Base-by-base conservation (phyloP, 257 asterid species). In the Anisodus tanguticus region DNA sequence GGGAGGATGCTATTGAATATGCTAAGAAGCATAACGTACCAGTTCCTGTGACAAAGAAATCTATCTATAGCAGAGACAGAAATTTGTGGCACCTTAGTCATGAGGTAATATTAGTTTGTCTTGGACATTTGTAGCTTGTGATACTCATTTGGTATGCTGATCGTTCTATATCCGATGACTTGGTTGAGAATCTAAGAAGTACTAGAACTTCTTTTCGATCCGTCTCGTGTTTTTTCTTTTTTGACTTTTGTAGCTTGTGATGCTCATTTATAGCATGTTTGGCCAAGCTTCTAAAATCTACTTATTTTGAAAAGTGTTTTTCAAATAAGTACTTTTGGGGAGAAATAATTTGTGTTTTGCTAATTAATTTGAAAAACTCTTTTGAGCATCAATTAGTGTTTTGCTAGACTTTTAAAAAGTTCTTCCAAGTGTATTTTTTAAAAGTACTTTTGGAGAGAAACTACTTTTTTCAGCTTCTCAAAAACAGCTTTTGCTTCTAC, bases 81-180 rank as follows among this genome's bases (percentile, higher is more conserved):
- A 96, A 96, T 87, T 89, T 96, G 76, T 94, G 99, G 98, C 99
- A 96, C 83, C 97, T 96, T 83, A 96, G 99, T 86, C 98, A 96
- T 83, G 99, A 96, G 98, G 97, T 94, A 91, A 80, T 66, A 10
- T 12, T 49, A 3, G 9, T 69, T 51, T 26, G 37, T 78, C 5
- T 64, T 17, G 66, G 6, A 22, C 35, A 13, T 74, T 59, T 10
- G 79, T 53, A 51, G 84, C 69, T 67, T 83, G 47, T 13, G 63
- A 13, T 76, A 51, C 60, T 76, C 81, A 8, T 76, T 35, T 26
- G 13, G 2, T 76, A 26, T 51, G 81, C 64, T 26, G 64, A 53
- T 71, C 4, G 39, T 71, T 8, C 79, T 45, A 43, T n/a, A 43
- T 71, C 79, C 17, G 4, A 22, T 71, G 57, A 41, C 79, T n/a